phyloP scores from a whole-genome alignment of 306 rosid species.

The Luffa acutangula region DNA sequence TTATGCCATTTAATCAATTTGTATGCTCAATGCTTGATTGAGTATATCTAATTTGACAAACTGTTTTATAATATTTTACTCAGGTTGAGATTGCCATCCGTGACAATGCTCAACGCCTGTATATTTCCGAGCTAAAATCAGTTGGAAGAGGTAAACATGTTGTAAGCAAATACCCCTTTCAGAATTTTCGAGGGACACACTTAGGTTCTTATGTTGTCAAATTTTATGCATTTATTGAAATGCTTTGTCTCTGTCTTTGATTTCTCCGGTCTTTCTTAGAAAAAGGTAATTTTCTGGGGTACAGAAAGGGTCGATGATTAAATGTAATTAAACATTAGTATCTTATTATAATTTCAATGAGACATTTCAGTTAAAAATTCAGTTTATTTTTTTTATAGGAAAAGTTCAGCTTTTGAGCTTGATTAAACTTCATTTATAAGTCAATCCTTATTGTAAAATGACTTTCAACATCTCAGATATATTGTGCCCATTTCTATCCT shows the following conservation, averaged over 20 bases:
- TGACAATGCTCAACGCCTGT: conserved; percentile 83
- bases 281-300: background rate
- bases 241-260: background rate
- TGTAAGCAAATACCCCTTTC: conserved; percentile 5
- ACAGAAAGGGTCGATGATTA: background rate
- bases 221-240: background rate
- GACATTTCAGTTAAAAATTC: background rate
- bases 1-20: background rate
- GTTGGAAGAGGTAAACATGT: conserved; percentile 65
- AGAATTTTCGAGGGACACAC: background rate
- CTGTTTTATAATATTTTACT: conserved; percentile 6
- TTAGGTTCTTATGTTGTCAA: background rate
- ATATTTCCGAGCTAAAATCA: conserved; percentile 65
- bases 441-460: background rate
- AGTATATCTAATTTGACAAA: conserved; percentile 11
- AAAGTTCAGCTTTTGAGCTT: background rate
- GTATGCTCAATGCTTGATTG: background rate
- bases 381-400: background rate
- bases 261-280: background rate
- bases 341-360: background rate
- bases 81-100: conserved; percentile 93
- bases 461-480: background rate
- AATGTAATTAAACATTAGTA: background rate
- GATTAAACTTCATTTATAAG: background rate
- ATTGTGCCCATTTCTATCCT: background rate